These are phyloP conservation scores for Talaromyces thailandensis DNA, from an alignment of 495 filamentous ascomycete species.

Conservation along the genomic window DNA sequence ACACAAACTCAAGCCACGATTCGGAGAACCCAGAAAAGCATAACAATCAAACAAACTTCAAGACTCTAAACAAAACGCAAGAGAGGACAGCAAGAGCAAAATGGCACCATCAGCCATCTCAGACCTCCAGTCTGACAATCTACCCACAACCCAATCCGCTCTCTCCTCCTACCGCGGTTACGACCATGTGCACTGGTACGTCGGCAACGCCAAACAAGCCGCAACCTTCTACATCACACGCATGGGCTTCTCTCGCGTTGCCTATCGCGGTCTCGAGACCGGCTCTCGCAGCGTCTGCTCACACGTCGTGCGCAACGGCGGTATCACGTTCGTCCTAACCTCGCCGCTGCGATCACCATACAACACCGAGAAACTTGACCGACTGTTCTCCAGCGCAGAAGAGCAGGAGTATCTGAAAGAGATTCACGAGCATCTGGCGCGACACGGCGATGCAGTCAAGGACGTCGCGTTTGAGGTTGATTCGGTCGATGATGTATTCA, in stretches of 20 bases:
- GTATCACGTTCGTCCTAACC: conserved; percentile 74
- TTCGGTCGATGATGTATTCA: conserved; percentile 64
- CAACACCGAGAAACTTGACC: conserved; percentile 4
- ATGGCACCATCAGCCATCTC: conserved; percentile 25
- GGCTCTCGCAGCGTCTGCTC: conserved; percentile 65
- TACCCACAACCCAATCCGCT: not conserved
- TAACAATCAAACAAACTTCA: not conserved
- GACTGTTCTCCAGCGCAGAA: conserved; percentile 23
- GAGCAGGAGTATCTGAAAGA: conserved; percentile 53
- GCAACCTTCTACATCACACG: conserved; percentile 77
- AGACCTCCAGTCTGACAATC: not conserved
- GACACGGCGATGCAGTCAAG: conserved; percentile 84
- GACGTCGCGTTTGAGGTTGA: conserved; percentile 91
- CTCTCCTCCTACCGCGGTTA: conserved; percentile 66
- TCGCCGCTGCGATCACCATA: conserved; percentile 63
- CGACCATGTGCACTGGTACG: conserved; percentile 87
- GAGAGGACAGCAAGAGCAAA: conserved; percentile 8
- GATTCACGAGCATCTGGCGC: conserved; percentile 66
- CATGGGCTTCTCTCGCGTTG: conserved; percentile 72
- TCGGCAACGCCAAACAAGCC: conserved; percentile 91
- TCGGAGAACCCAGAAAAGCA: not conserved
- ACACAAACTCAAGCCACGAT: not conserved
- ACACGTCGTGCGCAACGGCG: conserved; percentile 70
- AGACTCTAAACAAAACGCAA: too few species aligned
- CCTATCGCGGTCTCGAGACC: conserved; percentile 82